These are phyloP conservation scores for Cytospora mali DNA, from an alignment of 2,329 filamentous ascomycete species.

Conservation along the genomic window DNA sequence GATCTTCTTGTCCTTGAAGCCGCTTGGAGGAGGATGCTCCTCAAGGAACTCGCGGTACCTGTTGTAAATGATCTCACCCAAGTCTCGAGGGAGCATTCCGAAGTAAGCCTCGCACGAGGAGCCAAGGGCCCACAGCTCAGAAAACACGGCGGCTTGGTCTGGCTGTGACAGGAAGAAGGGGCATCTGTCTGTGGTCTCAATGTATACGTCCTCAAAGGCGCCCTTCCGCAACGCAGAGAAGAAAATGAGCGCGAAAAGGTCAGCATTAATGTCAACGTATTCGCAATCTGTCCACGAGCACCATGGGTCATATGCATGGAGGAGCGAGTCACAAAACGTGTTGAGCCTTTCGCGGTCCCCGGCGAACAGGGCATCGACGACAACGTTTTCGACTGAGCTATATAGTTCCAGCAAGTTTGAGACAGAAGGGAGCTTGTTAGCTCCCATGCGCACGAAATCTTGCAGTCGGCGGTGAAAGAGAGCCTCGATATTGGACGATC, in stretches of 20 bases:
- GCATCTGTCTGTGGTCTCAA: slow-evolving; percentile 64
- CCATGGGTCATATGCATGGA: slow-evolving; percentile 37
- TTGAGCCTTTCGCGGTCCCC: slow-evolving; percentile 39
- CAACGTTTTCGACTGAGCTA: slow-evolving; percentile 33
- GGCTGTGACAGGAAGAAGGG: slow-evolving; percentile 62
- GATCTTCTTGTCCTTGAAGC: slow-evolving; percentile 34
- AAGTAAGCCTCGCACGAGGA: slow-evolving; percentile 66
- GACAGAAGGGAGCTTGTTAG: slow-evolving; percentile 30
- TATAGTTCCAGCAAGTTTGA: slow-evolving; percentile 34
- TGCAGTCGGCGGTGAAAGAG: slow-evolving; percentile 35
- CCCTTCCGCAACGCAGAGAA: slow-evolving; percentile 59
- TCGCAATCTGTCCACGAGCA: slow-evolving; percentile 31
- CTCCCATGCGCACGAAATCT: slow-evolving; percentile 34
- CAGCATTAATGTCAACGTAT: slow-evolving; percentile 48
- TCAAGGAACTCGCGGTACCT: slow-evolving; percentile 36
- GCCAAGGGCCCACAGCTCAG: slow-evolving; percentile 64
- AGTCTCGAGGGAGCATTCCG: slow-evolving; percentile 52
- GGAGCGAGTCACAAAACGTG: slow-evolving; percentile 41
- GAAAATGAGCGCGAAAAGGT: slow-evolving; percentile 58
- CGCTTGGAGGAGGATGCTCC: slow-evolving; percentile 33
- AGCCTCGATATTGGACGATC: slow-evolving; percentile 33
- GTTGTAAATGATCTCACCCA: slow-evolving; percentile 47
- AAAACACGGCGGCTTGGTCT: slow-evolving; percentile 65
- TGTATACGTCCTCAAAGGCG: slow-evolving; percentile 64
- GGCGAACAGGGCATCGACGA: slow-evolving; percentile 37